Conservation (phyloP, 1,284 basidiomycete genomes). For the Cutaneotrichosporon sp. region DNA sequence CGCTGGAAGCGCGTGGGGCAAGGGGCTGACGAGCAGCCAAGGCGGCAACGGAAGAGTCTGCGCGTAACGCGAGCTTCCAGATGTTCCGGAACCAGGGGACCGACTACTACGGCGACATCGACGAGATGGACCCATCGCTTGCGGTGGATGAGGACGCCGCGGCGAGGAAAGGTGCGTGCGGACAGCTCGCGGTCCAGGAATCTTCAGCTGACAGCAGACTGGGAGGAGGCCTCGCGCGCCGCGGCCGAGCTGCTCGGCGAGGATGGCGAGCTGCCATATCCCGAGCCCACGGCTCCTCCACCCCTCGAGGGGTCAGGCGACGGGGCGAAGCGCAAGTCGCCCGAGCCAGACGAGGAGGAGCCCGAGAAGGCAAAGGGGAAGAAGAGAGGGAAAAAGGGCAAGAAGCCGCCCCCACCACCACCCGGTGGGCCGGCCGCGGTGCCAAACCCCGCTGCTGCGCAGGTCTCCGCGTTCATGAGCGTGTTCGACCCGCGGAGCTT, state of each 20-base stretch:
- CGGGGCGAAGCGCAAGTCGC: constrained; percentile 18
- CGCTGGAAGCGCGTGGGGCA: too few species aligned
- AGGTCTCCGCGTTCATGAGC: constrained; percentile 60
- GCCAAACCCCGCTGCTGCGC: constrained; percentile 22
- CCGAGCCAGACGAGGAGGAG: constrained; percentile 17
- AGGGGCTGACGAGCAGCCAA: constrained; percentile 53
- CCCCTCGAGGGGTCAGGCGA: neutral
- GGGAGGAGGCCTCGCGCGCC: constrained; percentile 61
- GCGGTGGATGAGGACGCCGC: constrained; percentile 69
- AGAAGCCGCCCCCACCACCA: constrained; percentile 43
- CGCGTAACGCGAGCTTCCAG: constrained; percentile 71
- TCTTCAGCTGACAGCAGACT: constrained; percentile 58
- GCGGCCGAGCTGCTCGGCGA: constrained; percentile 29
- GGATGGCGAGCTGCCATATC: constrained; percentile 15
- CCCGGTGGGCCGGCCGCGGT: constrained; percentile 24
- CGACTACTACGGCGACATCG: constrained; percentile 87
- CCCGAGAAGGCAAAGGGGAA: constrained; percentile 32
- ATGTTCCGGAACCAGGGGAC: constrained; percentile 87
- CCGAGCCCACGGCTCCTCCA: constrained; percentile 9
- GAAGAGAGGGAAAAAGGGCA: constrained; percentile 60
- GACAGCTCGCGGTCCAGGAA: neutral
- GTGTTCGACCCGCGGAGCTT: constrained; percentile 74
- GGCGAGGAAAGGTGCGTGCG: constrained; percentile 69
- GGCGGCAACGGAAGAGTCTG: constrained; percentile 80
- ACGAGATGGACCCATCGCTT: constrained; percentile 74